phyloP scores from a whole-genome alignment of 2,329 filamentous ascomycete species.

The Microsporum ferrugineum region DNA sequence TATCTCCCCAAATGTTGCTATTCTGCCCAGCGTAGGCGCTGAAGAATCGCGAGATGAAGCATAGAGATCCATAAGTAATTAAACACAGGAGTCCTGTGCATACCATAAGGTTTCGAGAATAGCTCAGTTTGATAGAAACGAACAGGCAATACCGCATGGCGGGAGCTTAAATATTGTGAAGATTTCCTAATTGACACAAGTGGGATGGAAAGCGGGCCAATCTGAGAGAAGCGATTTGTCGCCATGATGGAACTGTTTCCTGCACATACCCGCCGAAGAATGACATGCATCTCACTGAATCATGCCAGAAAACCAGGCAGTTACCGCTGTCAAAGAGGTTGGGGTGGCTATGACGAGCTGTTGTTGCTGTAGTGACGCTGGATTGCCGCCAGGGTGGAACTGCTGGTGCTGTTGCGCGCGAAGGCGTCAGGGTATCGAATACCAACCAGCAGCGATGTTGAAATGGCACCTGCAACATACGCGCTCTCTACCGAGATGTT shows the following conservation, averaged over 20 bases:
- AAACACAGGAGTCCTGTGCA: conserved; percentile 1
- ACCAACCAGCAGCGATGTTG: background rate
- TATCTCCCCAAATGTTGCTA: background rate
- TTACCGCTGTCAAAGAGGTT: background rate
- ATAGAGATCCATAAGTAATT: background rate
- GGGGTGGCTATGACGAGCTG: background rate
- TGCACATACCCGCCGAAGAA: conserved; percentile 1
- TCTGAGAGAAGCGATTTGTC: background rate
- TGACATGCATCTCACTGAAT: background rate
- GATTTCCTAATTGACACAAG: background rate
- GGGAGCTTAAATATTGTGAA: conserved; percentile 1
- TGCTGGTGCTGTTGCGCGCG: background rate
- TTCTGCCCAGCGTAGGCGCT: background rate
- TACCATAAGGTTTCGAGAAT: background rate
- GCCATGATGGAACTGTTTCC: background rate
- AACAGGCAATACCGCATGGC: background rate
- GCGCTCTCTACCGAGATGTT: background rate
- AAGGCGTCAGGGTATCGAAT: background rate
- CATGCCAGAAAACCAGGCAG: background rate
- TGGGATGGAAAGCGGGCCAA: background rate
- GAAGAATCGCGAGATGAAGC: background rate
- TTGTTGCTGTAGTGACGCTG: conserved; percentile 1
- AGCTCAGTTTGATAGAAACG: background rate
- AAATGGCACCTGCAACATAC: background rate
- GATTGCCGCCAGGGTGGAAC: conserved; percentile 2